A percentile compares a stretch with the other conserved stretches of the same genome.
phyloP scores from a whole-genome alignment of 805 yeast species.

The Schizosaccharomyces cryophilus region DNA sequence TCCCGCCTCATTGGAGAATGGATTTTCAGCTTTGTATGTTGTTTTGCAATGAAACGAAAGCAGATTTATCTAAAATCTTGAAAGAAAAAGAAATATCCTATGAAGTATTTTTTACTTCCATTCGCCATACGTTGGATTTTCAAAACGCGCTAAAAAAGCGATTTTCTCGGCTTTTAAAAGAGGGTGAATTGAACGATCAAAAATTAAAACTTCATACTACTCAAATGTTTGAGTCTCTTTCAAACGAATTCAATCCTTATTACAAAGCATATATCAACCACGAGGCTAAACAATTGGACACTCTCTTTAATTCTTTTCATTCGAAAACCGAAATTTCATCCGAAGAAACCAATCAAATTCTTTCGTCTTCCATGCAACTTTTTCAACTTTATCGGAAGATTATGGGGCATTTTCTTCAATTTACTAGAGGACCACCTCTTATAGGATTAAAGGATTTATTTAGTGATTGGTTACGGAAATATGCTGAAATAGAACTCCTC shows the following conservation, averaged over 20 bases:
- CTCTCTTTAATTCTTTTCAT: constrained; percentile 10
- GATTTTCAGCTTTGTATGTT: constrained; percentile 30
- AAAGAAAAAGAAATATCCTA: constrained; percentile 22
- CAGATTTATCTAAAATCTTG: constrained; percentile 35
- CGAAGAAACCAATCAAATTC: constrained; percentile 35
- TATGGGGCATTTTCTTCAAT: constrained; percentile 40
- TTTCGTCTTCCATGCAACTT: constrained; percentile 69
- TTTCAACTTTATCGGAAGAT: constrained; percentile 55
- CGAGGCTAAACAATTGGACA: constrained; percentile 28
- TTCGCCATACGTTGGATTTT: constrained; percentile 62
- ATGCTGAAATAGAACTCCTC: constrained; percentile 26
- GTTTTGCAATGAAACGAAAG: constrained; percentile 46
- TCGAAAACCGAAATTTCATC: constrained; percentile 26
- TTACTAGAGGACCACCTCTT: constrained; percentile 23
- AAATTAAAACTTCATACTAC: not conserved
- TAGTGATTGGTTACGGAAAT: constrained; percentile 34
- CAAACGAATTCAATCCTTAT: constrained; percentile 62
- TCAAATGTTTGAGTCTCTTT: constrained; percentile 22
- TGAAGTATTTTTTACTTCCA: constrained; percentile 37
- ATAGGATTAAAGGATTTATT: constrained; percentile 32
- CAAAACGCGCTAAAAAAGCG: constrained; percentile 47
- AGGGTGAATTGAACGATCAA: not conserved
- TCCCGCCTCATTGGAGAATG: constrained; percentile 54
- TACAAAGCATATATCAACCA: constrained; percentile 64
- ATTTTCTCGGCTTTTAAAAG: constrained; percentile 11